phyloP scores from a whole-genome alignment of 2,329 filamentous ascomycete genomes.

The Botrytis pseudocinerea region DNA sequence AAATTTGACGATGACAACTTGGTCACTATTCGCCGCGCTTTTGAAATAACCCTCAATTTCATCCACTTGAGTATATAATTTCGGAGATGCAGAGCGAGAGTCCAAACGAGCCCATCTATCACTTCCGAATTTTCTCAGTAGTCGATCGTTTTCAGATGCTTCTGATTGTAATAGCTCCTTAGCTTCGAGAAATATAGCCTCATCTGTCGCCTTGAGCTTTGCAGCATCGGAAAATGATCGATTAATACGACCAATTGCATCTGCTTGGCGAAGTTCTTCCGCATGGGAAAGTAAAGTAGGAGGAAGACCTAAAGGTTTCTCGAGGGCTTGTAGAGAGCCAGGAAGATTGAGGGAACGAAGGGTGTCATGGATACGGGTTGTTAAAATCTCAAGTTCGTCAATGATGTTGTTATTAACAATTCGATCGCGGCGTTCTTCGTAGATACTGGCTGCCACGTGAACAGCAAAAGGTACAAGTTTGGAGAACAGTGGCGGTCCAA shows the following conservation, averaged over 20 bases:
- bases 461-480: conserved; percentile 95
- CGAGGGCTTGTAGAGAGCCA: conserved; percentile 87
- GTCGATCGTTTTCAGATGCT: conserved; percentile 76
- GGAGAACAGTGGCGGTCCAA: conserved; percentile 83
- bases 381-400: conserved; percentile 78
- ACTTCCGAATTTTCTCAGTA: conserved; percentile 79
- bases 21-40: conserved; percentile 65
- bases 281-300: conserved; percentile 84
- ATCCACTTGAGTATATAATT: conserved; percentile 42
- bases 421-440: conserved; percentile 87
- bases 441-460: conserved; percentile 92
- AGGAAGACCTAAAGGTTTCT: conserved; percentile 89
- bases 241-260: conserved; percentile 75
- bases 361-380: conserved; percentile 74
- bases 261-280: conserved; percentile 89
- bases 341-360: conserved; percentile 83
- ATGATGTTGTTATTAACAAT: conserved; percentile 87
- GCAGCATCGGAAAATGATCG: conserved; percentile 85
- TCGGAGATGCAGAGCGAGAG: conserved; percentile 64
- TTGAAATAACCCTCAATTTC: conserved; percentile 89
- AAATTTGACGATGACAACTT: conserved; percentile 69
- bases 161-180: conserved; percentile 76
- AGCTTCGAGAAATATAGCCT: conserved; percentile 79
- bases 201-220: conserved; percentile 80
- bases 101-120: conserved; percentile 76